phyloP scores from a whole-genome alignment of 352 stramenopile genomes.

The Phytophthora europaea region DNA sequence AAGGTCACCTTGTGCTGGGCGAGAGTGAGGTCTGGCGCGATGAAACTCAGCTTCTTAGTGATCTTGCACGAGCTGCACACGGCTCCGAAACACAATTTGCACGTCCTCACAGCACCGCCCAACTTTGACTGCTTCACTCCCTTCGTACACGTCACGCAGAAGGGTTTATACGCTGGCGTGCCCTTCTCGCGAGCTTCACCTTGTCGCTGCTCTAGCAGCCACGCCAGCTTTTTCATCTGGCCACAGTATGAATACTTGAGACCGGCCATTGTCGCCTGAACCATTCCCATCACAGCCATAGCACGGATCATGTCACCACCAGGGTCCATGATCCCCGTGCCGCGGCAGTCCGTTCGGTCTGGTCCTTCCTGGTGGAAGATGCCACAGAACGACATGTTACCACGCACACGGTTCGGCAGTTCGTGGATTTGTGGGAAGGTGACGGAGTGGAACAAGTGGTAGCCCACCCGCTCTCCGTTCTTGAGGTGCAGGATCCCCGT shows the following conservation, averaged over 20 bases:
- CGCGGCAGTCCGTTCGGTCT: constrained; percentile 27
- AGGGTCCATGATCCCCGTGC: constrained; percentile 30
- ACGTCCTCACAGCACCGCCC: constrained; percentile 7
- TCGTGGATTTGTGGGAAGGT: constrained; percentile 30
- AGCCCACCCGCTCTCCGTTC: constrained; percentile 30
- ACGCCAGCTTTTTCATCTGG: constrained; percentile 46
- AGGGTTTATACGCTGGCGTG: background rate
- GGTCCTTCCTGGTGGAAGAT: constrained; percentile 40
- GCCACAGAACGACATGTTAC: constrained; percentile 52
- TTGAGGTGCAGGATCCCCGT: constrained; percentile 14
- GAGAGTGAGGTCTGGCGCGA: background rate
- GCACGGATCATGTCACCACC: constrained; percentile 33
- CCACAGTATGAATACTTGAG: constrained; percentile 45
- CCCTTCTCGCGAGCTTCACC: constrained; percentile 1
- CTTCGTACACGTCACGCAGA: constrained; percentile 32
- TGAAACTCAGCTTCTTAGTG: constrained; percentile 27
- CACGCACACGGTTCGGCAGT: constrained; percentile 31
- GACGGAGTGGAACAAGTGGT: constrained; percentile 35
- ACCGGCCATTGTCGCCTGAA: constrained; percentile 25
- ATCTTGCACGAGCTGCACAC: constrained; percentile 22
- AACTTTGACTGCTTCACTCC: constrained; percentile 10
- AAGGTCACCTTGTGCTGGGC: constrained; percentile 26
- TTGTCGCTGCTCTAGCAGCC: constrained; percentile 30
- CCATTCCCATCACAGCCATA: constrained; percentile 21
- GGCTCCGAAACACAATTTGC: constrained; percentile 30